Evolutionary conservation across 257 asterid species (phyloP), one percentile per base, ranked within the genome.

Genomic region (Salvia hispanica): DNA sequence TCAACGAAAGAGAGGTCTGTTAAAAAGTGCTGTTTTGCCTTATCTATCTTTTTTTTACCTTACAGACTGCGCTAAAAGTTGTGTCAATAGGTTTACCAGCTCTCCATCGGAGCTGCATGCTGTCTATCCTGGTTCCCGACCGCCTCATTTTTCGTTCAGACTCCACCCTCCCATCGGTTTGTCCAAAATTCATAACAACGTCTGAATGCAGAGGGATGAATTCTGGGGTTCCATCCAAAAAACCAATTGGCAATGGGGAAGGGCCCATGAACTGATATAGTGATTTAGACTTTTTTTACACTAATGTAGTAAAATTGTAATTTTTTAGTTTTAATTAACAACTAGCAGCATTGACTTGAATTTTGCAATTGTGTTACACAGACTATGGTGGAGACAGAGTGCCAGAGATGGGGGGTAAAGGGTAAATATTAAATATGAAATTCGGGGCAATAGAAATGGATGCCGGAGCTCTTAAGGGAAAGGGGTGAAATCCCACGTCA

Each of bases 81-180:
- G 25, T 0, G 25, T 21, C 25, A 48, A 48, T 59, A 90, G 97
- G 97, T 91, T 1, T 91, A 87, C 76, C 95, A 91, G 74, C 90
- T 91, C 54, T 91, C 98, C 13, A 89, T 91, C 16, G 98, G 96
- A 60, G 96, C 98, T 81, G 95, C 98, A 77, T 91, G 98, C 67
- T 91, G 91, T 12, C 89, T 91, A 18, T 88, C 97, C 3, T 91
- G 97, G 97, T 96, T 0, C 83, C 96, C 13, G 96, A 91, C 68
- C 86, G 97, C 6, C 80, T 91, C 53, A 79, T n/a, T n/a, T n/a
- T n/a, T 91, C 16, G 74, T 91, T 7, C 96, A 91, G 97, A 91
- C 77, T 91, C 97, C 47, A 88, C 79, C 91, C 90, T 16, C 61
- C 77, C 7, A 68, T 76, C 70, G 91, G 97, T 86, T 18, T 16